These are phyloP conservation scores for Ceratocystis papillata DNA, from an alignment of 2,329 filamentous ascomycete species.

Conservation along the genomic window DNA sequence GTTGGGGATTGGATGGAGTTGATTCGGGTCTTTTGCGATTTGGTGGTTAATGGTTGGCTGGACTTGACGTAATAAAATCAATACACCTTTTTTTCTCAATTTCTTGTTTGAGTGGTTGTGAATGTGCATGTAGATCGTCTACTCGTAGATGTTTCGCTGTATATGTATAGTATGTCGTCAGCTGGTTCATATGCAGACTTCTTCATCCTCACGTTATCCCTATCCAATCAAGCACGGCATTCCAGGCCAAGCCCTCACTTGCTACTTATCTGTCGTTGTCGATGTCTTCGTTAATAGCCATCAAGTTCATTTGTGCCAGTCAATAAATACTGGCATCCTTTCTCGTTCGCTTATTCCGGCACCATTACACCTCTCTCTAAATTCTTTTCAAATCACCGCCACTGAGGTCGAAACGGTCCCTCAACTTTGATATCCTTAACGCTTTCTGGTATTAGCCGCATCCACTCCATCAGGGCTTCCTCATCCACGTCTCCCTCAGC, in stretches of 20 bases:
- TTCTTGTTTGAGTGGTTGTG: too few species aligned
- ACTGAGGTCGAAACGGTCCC: constrained; percentile 35
- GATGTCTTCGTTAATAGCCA: neutral
- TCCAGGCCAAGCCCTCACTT: neutral
- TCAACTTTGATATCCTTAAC: constrained; percentile 47
- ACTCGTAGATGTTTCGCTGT: neutral
- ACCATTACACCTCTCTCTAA: neutral
- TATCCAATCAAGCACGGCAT: too few species aligned
- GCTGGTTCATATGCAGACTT: neutral
- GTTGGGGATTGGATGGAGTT: neutral
- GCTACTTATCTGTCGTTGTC: neutral
- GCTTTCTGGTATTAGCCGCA: constrained; percentile 47
- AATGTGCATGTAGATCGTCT: too few species aligned
- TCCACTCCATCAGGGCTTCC: constrained; percentile 48
- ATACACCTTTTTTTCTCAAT: neutral
- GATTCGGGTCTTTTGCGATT: neutral
- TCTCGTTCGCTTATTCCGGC: neutral
- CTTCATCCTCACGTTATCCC: too few species aligned
- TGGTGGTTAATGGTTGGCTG: neutral
- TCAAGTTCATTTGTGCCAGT: constrained; percentile 12
- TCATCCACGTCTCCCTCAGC: constrained; percentile 42
- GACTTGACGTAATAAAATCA: neutral
- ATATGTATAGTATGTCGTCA: neutral
- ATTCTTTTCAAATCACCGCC: constrained; percentile 20
- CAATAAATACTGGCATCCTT: constrained; percentile 13